Percentiles rank a stretch among this genome's conserved stretches.
phyloP scores from a whole-genome alignment of 1,284 basidiomycete genomes.

The Moesziomyces parantarcticus region DNA sequence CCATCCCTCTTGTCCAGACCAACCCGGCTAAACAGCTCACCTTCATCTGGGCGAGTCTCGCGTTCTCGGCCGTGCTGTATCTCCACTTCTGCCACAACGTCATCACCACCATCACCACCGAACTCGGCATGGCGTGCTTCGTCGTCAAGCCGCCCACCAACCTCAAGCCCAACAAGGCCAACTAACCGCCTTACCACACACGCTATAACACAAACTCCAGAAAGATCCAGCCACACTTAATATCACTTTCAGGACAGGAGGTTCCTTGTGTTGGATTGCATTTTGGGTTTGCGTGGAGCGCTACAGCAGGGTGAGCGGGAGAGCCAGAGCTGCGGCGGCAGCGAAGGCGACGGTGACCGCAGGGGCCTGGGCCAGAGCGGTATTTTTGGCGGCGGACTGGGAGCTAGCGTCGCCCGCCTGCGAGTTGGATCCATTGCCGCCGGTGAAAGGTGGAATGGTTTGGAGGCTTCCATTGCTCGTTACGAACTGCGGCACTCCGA shows the following conservation, averaged over 20 bases:
- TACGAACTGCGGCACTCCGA: slow-evolving; percentile 59
- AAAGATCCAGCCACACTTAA: neutral
- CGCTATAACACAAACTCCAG: slow-evolving; percentile 4
- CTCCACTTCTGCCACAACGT: slow-evolving; percentile 74
- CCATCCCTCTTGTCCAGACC: slow-evolving; percentile 76
- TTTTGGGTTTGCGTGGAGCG: too few relatives aligned
- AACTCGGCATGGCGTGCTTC: slow-evolving; percentile 55
- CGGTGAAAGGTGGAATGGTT: slow-evolving; percentile 49
- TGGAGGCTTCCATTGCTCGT: slow-evolving; percentile 41
- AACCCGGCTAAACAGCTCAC: slow-evolving; percentile 74
- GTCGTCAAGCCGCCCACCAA: slow-evolving; percentile 44
- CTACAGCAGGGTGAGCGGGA: too few relatives aligned
- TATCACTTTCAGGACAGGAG: too few relatives aligned
- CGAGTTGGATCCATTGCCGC: slow-evolving; percentile 53
- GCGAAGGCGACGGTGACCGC: too few relatives aligned
- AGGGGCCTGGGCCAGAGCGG: too few relatives aligned
- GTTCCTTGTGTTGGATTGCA: too few relatives aligned
- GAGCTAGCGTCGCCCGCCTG: slow-evolving; percentile 15
- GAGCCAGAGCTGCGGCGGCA: too few relatives aligned
- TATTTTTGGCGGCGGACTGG: neutral
- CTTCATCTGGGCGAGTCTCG: slow-evolving; percentile 78
- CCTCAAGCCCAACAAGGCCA: slow-evolving; percentile 8
- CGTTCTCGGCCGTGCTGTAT: slow-evolving; percentile 78
- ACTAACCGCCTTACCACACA: slow-evolving; percentile 1
- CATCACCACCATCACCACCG: slow-evolving; percentile 60